Evolutionary conservation across 129 eudicot species (phyloP).

Genomic region (Tagetes patula): DNA sequence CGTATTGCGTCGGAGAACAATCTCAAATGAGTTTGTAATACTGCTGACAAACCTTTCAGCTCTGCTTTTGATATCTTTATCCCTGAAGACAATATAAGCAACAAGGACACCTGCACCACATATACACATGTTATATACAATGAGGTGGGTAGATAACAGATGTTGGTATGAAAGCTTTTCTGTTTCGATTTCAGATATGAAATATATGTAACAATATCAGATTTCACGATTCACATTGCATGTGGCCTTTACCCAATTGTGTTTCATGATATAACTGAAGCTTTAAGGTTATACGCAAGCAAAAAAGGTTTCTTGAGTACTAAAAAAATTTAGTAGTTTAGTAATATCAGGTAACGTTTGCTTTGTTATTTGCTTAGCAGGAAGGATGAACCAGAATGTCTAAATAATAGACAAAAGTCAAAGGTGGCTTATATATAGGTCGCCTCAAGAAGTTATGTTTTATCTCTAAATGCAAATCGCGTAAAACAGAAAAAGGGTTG

Average conservation of each 20-base stretch:
- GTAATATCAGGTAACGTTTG: neutral
- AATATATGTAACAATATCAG: neutral
- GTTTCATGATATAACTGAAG: neutral
- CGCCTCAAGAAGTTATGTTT: neutral
- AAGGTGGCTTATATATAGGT: neutral
- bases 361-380: neutral
- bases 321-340: neutral
- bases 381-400: neutral
- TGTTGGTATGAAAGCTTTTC: neutral
- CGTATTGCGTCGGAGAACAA: slow-evolving; percentile 59
- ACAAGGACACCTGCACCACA: slow-evolving; percentile 62
- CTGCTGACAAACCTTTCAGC: slow-evolving; percentile 91
- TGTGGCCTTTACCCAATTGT: neutral
- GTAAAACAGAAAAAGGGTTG: neutral
- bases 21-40: slow-evolving; percentile 87
- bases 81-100: slow-evolving; percentile 73
- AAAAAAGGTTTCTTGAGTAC: neutral
- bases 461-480: neutral
- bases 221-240: neutral
- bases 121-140: neutral
- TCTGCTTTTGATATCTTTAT: slow-evolving; percentile 64
- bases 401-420: neutral
- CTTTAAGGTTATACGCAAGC: neutral
- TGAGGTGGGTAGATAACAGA: neutral
- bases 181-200: too few species aligned